phyloP scores from a whole-genome alignment of 2,329 filamentous ascomycete genomes.

The Nemania abortiva region DNA sequence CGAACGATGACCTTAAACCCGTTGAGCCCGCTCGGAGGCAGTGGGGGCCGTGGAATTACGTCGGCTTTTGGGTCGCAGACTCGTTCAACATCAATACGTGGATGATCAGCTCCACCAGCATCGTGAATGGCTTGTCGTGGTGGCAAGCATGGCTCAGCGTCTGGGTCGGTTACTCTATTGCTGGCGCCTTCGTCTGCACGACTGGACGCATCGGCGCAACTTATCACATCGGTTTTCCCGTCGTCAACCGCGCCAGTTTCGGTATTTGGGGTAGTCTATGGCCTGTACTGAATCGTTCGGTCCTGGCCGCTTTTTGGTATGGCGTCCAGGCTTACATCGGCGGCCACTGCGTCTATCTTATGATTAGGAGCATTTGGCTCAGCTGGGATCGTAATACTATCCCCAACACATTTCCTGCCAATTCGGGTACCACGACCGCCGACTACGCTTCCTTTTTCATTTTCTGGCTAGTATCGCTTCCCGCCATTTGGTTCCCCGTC shows the following conservation, averaged over 20 bases:
- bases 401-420: slow-evolving; percentile 73
- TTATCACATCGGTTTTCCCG: slow-evolving; percentile 92
- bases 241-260: slow-evolving; percentile 81
- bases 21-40: slow-evolving; percentile 83
- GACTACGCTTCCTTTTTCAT: slow-evolving; percentile 86
- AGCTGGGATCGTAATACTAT: slow-evolving; percentile 71
- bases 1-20: slow-evolving; percentile 83
- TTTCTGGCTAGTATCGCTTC: slow-evolving; percentile 84
- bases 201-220: slow-evolving; percentile 87
- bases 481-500: slow-evolving; percentile 89
- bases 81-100: slow-evolving; percentile 92
- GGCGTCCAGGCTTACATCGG: slow-evolving; percentile 89
- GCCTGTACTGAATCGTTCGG: slow-evolving; percentile 91
- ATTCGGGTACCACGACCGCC: slow-evolving; percentile 78
- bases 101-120: slow-evolving; percentile 92
- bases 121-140: slow-evolving; percentile 83
- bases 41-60: slow-evolving; percentile 90
- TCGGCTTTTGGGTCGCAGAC: slow-evolving; percentile 88
- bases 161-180: slow-evolving; percentile 85
- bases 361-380: slow-evolving; percentile 88
- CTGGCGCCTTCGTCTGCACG: slow-evolving; percentile 78
- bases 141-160: slow-evolving; percentile 94
- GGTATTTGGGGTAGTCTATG: slow-evolving; percentile 91
- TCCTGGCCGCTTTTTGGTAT: slow-evolving; percentile 89
- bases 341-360: slow-evolving; percentile 84